Percentiles rank a stretch among this genome's conserved stretches.
Evolutionary conservation across 2,329 filamentous ascomycete species (phyloP).

Genomic region (Orbilia blumenaviensis): DNA sequence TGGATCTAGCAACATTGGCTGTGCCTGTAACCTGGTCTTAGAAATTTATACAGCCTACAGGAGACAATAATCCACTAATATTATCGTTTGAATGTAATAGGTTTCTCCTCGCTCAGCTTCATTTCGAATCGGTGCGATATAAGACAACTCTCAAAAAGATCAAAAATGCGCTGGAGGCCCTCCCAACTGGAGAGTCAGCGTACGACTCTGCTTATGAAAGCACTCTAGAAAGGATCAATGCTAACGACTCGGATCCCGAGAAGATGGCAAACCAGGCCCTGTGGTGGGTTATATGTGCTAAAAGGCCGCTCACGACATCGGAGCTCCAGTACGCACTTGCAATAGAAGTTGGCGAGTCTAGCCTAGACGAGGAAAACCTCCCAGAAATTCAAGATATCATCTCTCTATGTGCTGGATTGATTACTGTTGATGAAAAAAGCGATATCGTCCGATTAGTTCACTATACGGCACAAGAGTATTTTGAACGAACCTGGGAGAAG

Average conservation of each 20-base stretch:
- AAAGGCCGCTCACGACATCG: background rate
- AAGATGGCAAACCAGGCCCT: background rate
- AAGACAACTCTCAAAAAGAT: constrained; percentile 60
- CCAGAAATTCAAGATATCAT: background rate
- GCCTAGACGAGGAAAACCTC: background rate
- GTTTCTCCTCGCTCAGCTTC: constrained; percentile 62
- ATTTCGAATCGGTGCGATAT: constrained; percentile 60
- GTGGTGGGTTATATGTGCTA: constrained; percentile 11
- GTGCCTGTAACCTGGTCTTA: background rate
- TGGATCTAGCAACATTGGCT: constrained; percentile 58
- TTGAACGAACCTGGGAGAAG: constrained; percentile 18
- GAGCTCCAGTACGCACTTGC: constrained; percentile 18
- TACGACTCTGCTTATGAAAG: constrained; percentile 2
- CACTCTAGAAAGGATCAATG: constrained; percentile 1
- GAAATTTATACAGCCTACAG: too few species aligned
- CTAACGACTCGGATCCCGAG: background rate
- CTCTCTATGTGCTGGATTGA: constrained; percentile 57
- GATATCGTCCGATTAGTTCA: constrained; percentile 58
- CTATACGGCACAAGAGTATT: constrained; percentile 59
- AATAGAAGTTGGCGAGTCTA: background rate
- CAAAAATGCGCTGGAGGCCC: constrained; percentile 57
- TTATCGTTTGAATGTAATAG: too few species aligned
- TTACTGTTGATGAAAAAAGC: constrained; percentile 58
- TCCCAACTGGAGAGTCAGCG: constrained; percentile 55
- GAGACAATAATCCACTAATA: too few species aligned